Evolutionary conservation across 2,329 filamentous ascomycete genomes (phyloP).

Genomic region (Monosporascus sp.): DNA sequence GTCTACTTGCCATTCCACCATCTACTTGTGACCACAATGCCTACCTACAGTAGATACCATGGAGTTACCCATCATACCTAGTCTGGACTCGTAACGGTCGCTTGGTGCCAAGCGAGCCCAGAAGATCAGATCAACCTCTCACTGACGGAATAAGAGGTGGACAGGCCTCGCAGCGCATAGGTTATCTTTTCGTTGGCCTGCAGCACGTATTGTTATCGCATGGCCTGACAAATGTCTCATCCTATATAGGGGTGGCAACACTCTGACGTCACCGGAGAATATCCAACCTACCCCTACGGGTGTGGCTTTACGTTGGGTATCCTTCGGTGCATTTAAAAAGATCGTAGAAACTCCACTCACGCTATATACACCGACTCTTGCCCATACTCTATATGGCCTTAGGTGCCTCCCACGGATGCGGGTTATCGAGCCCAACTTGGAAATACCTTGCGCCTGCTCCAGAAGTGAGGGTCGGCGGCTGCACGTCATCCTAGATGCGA

Average conservation of each 20-base stretch:
- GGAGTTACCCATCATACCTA: no score
- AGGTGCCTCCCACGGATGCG: neutral
- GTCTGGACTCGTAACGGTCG: neutral
- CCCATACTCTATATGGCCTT: conserved; percentile 1
- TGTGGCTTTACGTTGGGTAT: neutral
- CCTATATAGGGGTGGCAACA: neutral
- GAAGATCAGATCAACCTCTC: neutral
- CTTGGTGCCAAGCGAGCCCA: neutral
- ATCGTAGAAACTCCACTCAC: conserved; percentile 5
- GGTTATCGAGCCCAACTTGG: neutral
- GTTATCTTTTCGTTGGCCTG: neutral
- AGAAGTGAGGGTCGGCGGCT: neutral
- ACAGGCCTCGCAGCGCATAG: neutral
- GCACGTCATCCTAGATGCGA: neutral
- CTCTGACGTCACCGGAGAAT: neutral
- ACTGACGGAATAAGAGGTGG: neutral
- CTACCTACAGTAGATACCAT: neutral
- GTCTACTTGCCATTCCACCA: neutral
- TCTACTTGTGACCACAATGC: neutral
- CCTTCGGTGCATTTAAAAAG: neutral
- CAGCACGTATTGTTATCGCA: neutral
- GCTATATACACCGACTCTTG: conserved; percentile 26
- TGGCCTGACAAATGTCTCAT: neutral
- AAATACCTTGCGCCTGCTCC: neutral
- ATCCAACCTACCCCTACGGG: neutral